Evolutionary conservation across 202 grass and related monocot species (phyloP), one percentile per base, ranked within the genome.

Genomic region (Hordeum pubiflorum): DNA sequence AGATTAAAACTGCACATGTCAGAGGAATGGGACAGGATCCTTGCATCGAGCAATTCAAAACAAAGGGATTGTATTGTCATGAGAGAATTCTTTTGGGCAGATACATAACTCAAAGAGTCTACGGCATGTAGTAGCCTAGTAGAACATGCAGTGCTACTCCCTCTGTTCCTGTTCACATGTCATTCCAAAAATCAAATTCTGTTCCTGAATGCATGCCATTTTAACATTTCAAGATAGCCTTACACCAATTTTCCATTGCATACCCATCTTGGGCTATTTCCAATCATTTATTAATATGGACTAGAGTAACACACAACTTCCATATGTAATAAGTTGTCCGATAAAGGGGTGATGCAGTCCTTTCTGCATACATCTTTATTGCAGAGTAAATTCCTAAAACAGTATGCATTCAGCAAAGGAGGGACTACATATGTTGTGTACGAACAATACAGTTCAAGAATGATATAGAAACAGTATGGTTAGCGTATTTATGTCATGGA

Each of bases 31-130:
- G 27, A 15, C 13, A 61, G 18, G 9, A 52, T 9, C 50, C 18
- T 63, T 40, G 3, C 40, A 63, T 77, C 23, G 17, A 70, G 78
- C 43, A 63, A 76, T 52, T 69, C 7, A 29, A 75, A 80, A 81
- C 18, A 3, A 62, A 56, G 10, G 31, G 10, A 3, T 62, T 59
- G 33, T 78, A 43, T 39, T 78, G 9, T 57, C 21, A 72, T 59
- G 66, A 36, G 18, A 70, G 9, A n/a, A 65, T 65, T 79, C 27
- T 52, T 64, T 7, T 15, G n/a, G 41, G 7, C 12, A 65, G 41
- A 57, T 55, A 32, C 46, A 68, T 27, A 57, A 57, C 69, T 68
- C 21, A 76, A 63, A 61, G 8, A 7, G 10, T 38, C 59, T 63
- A 7, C 4, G 21, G 41, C 26, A 63, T 41, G 7, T 58, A 14